These are phyloP conservation scores for Pleomassaria siparia DNA, from an alignment of 2,329 filamentous ascomycete species.

Conservation along the genomic window DNA sequence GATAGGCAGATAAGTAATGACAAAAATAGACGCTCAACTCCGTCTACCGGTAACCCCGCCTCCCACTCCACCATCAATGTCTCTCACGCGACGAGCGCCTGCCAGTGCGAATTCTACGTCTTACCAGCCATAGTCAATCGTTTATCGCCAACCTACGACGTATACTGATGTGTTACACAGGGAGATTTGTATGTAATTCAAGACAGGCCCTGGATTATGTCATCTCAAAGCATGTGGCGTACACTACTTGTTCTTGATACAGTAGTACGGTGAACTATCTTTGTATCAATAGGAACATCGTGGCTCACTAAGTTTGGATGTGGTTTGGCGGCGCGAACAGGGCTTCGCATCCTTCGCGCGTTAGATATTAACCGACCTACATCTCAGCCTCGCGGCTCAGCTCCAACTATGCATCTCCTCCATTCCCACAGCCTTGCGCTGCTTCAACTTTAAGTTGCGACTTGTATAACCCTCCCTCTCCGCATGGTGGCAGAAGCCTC, in stretches of 20 bases:
- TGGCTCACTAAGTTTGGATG: neutral
- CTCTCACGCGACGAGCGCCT: conserved; percentile 8
- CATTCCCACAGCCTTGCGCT: neutral
- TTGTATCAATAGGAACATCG: neutral
- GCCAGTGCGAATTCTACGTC: conserved; percentile 3
- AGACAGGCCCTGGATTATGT: no score
- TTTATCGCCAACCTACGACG: conserved; percentile 82
- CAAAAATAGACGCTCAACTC: no score
- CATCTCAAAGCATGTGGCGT: no score
- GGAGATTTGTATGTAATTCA: no score
- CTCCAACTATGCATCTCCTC: neutral
- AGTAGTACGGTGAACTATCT: no score
- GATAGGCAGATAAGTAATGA: neutral
- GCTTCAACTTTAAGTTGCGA: neutral
- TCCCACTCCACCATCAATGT: conserved; percentile 1
- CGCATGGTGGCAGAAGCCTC: neutral
- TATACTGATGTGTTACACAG: neutral
- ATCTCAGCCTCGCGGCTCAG: neutral
- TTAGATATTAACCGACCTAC: neutral
- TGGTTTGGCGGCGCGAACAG: neutral
- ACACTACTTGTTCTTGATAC: no score
- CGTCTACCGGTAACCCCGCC: no score
- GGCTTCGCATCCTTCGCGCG: no score
- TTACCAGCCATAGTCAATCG: conserved; percentile 52
- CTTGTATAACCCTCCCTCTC: neutral